Conservation (phyloP, 495 filamentous ascomycete species). For the Aspergillus cristatus region DNA sequence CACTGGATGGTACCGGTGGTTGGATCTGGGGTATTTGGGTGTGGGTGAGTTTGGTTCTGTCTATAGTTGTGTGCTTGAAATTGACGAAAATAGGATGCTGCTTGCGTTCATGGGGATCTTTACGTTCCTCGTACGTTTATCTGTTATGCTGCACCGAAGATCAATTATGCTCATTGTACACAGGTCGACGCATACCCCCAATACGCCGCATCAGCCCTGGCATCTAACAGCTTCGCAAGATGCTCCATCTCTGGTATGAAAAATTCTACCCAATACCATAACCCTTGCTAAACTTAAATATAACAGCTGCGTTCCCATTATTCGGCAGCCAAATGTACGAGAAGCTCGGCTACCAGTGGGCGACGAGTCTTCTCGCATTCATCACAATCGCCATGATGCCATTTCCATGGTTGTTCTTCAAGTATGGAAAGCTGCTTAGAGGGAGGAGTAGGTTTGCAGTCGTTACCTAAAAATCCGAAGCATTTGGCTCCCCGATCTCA, state of each 20-base stretch:
- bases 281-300: slow-evolving; percentile 14
- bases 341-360: slow-evolving; percentile 56
- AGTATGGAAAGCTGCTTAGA: slow-evolving; percentile 35
- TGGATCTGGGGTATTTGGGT: slow-evolving; percentile 59
- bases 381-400: slow-evolving; percentile 53
- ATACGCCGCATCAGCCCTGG: slow-evolving; percentile 73
- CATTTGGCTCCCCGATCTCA: not conserved
- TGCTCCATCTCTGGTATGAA: slow-evolving; percentile 65
- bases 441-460: slow-evolving; percentile 23
- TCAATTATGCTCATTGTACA: not conserved
- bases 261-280: too few relatives aligned
- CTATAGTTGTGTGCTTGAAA: not conserved
- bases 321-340: slow-evolving; percentile 55
- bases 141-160: not conserved
- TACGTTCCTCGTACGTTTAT: slow-evolving; percentile 53
- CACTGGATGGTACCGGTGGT: slow-evolving; percentile 73
- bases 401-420: slow-evolving; percentile 39
- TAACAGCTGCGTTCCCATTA: slow-evolving; percentile 48
- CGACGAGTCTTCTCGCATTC: slow-evolving; percentile 51
- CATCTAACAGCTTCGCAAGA: slow-evolving; percentile 69
- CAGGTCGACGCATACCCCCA: slow-evolving; percentile 68
- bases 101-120: slow-evolving; percentile 70
- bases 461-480: not conserved
- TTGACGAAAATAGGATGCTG: slow-evolving; percentile 41
- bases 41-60: slow-evolving; percentile 41